These are phyloP conservation scores for Podaxis rugospora DNA, from an alignment of 768 basidiomycete species.

Conservation along the genomic window DNA sequence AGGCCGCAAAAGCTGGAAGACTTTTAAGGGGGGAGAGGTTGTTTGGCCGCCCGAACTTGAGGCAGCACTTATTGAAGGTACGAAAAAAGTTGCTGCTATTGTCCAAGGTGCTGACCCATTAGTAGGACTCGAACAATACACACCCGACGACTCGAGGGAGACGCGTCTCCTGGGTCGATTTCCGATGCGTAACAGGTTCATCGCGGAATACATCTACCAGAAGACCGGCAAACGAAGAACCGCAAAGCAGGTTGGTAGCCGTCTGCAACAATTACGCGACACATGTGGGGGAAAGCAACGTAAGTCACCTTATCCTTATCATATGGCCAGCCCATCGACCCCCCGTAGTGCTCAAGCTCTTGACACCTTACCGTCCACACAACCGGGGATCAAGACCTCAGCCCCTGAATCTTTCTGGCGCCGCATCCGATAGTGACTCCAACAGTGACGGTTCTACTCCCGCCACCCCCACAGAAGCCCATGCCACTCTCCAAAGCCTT, in stretches of 20 bases:
- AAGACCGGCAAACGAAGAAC: slow-evolving; percentile 68
- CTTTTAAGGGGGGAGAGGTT: slow-evolving; percentile 63
- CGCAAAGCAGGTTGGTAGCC: slow-evolving; percentile 78
- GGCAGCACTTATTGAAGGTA: slow-evolving; percentile 73
- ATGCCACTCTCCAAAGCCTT: slow-evolving; percentile 27
- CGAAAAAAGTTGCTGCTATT: slow-evolving; percentile 9
- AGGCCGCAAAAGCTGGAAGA: slow-evolving; percentile 74
- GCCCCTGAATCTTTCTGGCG: slow-evolving; percentile 7
- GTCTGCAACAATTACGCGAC: slow-evolving; percentile 74
- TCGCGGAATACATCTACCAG: slow-evolving; percentile 70
- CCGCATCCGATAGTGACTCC: slow-evolving; percentile 31
- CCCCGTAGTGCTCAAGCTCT: slow-evolving; percentile 39
- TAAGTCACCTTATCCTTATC: slow-evolving; percentile 31
- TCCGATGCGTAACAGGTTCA: slow-evolving; percentile 76
- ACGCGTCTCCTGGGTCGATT: slow-evolving; percentile 70
- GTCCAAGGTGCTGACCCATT: slow-evolving; percentile 10
- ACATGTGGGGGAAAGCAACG: slow-evolving; percentile 68
- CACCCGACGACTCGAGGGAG: slow-evolving; percentile 69
- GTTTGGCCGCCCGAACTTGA: slow-evolving; percentile 82
- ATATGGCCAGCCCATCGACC: background rate
- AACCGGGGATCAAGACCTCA: slow-evolving; percentile 16
- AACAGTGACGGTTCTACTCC: slow-evolving; percentile 37
- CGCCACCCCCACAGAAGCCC: slow-evolving; percentile 33
- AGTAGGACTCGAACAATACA: slow-evolving; percentile 66
- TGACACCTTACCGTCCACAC: slow-evolving; percentile 33